Evolutionary conservation across 139 green algal species (phyloP).

Genomic region (Picochlorum sp.): DNA sequence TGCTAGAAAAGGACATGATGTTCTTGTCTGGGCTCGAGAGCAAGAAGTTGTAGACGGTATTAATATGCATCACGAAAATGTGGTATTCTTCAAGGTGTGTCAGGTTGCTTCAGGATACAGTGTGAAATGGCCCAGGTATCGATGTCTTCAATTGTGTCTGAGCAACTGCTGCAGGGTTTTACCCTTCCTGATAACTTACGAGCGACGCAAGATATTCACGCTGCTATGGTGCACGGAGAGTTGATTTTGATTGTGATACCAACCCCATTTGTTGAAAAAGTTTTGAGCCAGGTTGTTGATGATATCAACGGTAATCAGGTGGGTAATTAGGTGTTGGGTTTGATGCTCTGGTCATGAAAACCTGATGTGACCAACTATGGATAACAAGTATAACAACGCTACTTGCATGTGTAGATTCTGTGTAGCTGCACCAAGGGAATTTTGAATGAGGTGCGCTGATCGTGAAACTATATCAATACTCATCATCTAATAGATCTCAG

Average conservation of each 20-base stretch:
- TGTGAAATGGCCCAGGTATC: neutral
- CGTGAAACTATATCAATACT: neutral
- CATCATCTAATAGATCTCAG: neutral
- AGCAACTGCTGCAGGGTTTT: conserved; percentile 26
- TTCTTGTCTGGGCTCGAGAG: conserved; percentile 56
- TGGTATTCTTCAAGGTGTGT: conserved; percentile 39
- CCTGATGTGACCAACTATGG: no score
- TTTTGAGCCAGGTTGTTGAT: conserved; percentile 28
- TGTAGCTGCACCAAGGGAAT: conserved; percentile 29
- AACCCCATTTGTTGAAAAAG: conserved; percentile 61
- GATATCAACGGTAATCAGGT: conserved; percentile 24
- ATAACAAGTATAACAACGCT: no score
- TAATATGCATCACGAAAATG: conserved; percentile 61
- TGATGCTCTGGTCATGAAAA: no score
- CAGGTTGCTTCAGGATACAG: no score
- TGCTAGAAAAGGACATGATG: conserved; percentile 56
- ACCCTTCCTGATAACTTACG: conserved; percentile 39
- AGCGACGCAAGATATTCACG: conserved; percentile 38
- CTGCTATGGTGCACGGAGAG: conserved; percentile 31
- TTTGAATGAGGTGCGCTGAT: conserved; percentile 8
- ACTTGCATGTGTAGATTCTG: neutral
- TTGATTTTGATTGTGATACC: conserved; percentile 78
- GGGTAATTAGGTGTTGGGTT: conserved; percentile 17
- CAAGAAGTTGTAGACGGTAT: conserved; percentile 49
- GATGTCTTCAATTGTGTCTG: neutral